phyloP scores from a whole-genome alignment of 140 eudicot species.

The Bidens hawaiensis region DNA sequence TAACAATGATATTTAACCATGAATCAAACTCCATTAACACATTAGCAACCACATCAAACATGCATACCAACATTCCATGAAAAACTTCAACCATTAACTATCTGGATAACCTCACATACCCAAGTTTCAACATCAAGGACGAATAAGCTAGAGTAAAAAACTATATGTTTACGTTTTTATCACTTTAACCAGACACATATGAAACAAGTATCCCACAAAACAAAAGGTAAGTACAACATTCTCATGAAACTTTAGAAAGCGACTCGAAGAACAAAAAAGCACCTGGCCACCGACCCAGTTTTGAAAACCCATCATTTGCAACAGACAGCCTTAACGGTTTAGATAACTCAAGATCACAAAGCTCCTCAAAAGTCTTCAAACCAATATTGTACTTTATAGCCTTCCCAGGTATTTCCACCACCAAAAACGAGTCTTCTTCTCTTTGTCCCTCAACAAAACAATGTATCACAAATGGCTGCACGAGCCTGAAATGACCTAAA shows the following conservation, averaged over 20 bases:
- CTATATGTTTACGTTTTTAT: conserved; percentile 15
- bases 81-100: conserved; percentile 3
- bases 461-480: conserved; percentile 15
- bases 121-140: neutral
- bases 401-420: conserved; percentile 38
- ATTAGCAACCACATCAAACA: neutral
- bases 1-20: neutral
- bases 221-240: conserved; percentile 1
- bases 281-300: conserved; percentile 38
- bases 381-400: conserved; percentile 33
- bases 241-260: conserved; percentile 26
- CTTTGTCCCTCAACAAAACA: conserved; percentile 29
- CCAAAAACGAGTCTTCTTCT: conserved; percentile 40
- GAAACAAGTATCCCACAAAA: conserved; percentile 9
- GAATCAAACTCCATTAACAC: neutral
- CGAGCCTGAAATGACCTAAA: neutral
- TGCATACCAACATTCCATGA: neutral
- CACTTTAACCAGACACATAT: conserved; percentile 16
- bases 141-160: conserved; percentile 4
- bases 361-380: conserved; percentile 23
- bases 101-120: conserved; percentile 20
- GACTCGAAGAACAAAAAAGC: conserved; percentile 38
- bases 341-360: conserved; percentile 25
- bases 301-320: conserved; percentile 27
- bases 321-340: conserved; percentile 7